Base-by-base conservation (phyloP, 2,329 filamentous ascomycete genomes). In the Thelonectria olida region DNA sequence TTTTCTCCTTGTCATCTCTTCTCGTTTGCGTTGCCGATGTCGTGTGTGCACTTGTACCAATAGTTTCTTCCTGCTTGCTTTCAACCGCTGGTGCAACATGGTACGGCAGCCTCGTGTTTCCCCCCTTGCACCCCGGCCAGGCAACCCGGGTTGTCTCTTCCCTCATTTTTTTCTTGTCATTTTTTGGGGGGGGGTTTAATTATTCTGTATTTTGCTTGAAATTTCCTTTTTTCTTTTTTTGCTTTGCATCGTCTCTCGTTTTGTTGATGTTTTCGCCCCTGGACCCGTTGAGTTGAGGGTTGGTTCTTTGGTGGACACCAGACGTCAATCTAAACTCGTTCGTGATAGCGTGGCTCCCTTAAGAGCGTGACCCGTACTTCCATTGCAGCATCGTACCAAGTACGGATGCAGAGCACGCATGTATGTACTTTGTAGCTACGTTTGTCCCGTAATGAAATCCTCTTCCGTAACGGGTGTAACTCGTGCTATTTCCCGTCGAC, bases 251-350 rank as follows among this genome's bases (percentile, higher is more conserved):
- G 23, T 47, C 41, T 31, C 36, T 58, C 60, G 19, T 38, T 17
- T 62, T 44, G 36, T 56, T 57, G 27, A 36, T 52, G 57, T 62
- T 60, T 58, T 50, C 22, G 45, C 67, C 66, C 64, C 57, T 54
- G 58, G 36, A 58, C 57, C 49, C 53, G 44, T 68, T 63, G 62
- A 66, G 63, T 66, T 70, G 65, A 73, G 72, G 73, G 70, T 71
- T 31, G 58, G 59, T 38, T 47, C 39, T 61, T 59, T 61, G 64
- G 64, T 59, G 63, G 64, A 66, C n/a, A n/a, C n/a, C n/a, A 69
- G 69, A 68, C 62, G 67, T 69, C 71, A 72, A 62, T 70, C 60
- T 61, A 39, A 28, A 59, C 51, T 52, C 20, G 39, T 48, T 63
- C 52, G 54, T 61, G 53, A 28, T 28, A 42, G 31, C 28, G 50